Conservation (phyloP, 106 monocot genomes). For the Triglochin maritima region DNA sequence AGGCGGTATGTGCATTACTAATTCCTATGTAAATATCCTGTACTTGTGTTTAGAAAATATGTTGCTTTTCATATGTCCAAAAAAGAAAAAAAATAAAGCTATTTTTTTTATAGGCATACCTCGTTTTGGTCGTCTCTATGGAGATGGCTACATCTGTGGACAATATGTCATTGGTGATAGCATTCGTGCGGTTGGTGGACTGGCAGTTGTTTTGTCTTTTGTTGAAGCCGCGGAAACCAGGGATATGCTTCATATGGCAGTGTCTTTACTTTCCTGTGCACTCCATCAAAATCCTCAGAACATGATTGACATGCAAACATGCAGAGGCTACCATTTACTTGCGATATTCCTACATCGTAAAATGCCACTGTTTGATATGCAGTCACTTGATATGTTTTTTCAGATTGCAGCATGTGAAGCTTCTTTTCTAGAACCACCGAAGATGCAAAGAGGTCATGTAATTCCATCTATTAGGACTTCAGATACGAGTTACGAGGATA, state of each 20-base stretch:
- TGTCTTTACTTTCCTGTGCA: constrained; percentile 71
- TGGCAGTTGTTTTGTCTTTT: constrained; percentile 80
- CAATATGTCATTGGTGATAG: constrained; percentile 76
- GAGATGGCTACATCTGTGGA: constrained; percentile 81
- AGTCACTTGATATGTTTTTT: constrained; percentile 91
- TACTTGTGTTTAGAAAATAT: not conserved
- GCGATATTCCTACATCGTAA: constrained; percentile 80
- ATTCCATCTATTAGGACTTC: constrained; percentile 28
- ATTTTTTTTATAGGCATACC: constrained; percentile 62
- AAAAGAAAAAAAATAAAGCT: not conserved
- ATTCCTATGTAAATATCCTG: not conserved
- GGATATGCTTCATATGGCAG: constrained; percentile 92
- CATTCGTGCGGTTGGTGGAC: constrained; percentile 83
- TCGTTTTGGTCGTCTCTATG: constrained; percentile 87
- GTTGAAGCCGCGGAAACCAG: constrained; percentile 89
- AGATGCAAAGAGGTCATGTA: constrained; percentile 27
- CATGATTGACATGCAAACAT: constrained; percentile 80
- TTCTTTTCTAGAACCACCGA: constrained; percentile 62
- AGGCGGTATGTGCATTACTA: constrained; percentile 48
- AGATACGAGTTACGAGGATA: constrained; percentile 58
- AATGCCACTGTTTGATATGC: constrained; percentile 96
- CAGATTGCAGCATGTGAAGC: constrained; percentile 97
- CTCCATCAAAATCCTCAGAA: constrained; percentile 87
- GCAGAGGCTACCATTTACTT: constrained; percentile 92
- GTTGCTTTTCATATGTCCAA: not conserved